A percentile compares a stretch with the other conserved stretches of the same genome.
Conservation (phyloP, 805 yeast species). For the Candida easanensis region DNA sequence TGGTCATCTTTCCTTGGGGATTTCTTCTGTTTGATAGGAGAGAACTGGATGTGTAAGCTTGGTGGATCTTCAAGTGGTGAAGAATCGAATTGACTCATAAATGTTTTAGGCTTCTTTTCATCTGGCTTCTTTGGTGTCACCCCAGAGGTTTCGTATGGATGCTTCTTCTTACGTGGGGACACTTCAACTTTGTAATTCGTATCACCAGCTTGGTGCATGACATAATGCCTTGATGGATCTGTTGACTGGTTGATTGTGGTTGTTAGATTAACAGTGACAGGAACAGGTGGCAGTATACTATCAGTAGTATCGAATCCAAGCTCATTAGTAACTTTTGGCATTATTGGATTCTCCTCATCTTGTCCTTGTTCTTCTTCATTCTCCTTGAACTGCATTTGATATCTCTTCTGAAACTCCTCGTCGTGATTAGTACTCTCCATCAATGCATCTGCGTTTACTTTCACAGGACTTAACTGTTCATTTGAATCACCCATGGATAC, state of each 20-base stretch:
- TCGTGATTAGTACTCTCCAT: conserved; percentile 26
- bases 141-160: conserved; percentile 16
- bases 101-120: conserved; percentile 24
- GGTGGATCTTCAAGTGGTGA: conserved; percentile 31
- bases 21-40: conserved; percentile 19
- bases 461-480: conserved; percentile 29
- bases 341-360: conserved; percentile 26
- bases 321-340: conserved; percentile 22
- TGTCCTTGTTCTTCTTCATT: neutral
- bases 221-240: conserved; percentile 25
- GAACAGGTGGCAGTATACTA: conserved; percentile 26
- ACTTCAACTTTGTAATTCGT: conserved; percentile 24
- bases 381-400: conserved; percentile 8
- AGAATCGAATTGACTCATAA: conserved; percentile 27
- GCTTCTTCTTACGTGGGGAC: conserved; percentile 24
- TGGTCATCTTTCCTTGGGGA: conserved; percentile 13
- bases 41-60: conserved; percentile 23
- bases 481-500: conserved; percentile 19
- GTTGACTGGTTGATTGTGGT: conserved; percentile 26
- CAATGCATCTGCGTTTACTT: conserved; percentile 18
- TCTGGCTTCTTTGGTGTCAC: conserved; percentile 23
- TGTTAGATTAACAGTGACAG: conserved; percentile 22
- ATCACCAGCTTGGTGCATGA: conserved; percentile 24
- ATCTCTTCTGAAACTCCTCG: conserved; percentile 18
- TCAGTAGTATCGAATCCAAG: conserved; percentile 29